phyloP scores from a whole-genome alignment of 441 rosid species.

The Biscutella laevigata region DNA sequence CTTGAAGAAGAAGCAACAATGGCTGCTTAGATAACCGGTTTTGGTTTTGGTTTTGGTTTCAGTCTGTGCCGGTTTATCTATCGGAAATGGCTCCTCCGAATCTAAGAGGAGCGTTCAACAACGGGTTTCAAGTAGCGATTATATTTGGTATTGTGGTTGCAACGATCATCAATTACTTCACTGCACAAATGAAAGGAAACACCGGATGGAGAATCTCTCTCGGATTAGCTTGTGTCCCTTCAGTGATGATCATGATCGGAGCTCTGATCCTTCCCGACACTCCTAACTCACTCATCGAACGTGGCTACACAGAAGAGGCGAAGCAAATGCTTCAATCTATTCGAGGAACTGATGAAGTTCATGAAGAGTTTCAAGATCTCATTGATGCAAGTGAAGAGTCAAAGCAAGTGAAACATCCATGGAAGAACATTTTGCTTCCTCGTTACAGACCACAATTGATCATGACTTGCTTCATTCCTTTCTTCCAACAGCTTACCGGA shows the following conservation, averaged over 20 bases:
- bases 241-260: conserved; percentile 35
- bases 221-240: conserved; percentile 36
- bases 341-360: conserved; percentile 33
- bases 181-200: conserved; percentile 33
- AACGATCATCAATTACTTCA: conserved; percentile 36
- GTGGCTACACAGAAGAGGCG: conserved; percentile 40
- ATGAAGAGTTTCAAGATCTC: conserved; percentile 40
- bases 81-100: conserved; percentile 46
- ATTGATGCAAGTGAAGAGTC: conserved; percentile 37
- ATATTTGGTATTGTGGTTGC: conserved; percentile 43
- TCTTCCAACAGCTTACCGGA: conserved; percentile 50
- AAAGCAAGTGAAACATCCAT: conserved; percentile 37
- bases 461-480: conserved; percentile 36
- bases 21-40: background rate
- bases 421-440: conserved; percentile 33
- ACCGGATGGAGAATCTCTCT: conserved; percentile 47
- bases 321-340: conserved; percentile 31
- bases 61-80: conserved; percentile 49
- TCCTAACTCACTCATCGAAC: conserved; percentile 37
- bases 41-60: conserved; percentile 13
- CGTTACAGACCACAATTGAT: conserved; percentile 47
- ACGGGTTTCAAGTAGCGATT: conserved; percentile 40
- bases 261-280: conserved; percentile 40
- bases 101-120: conserved; percentile 39
- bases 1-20: conserved; percentile 4